phyloP scores from a whole-genome alignment of 371 early-diverging fungal genomes.

The Mortierella sp. region DNA sequence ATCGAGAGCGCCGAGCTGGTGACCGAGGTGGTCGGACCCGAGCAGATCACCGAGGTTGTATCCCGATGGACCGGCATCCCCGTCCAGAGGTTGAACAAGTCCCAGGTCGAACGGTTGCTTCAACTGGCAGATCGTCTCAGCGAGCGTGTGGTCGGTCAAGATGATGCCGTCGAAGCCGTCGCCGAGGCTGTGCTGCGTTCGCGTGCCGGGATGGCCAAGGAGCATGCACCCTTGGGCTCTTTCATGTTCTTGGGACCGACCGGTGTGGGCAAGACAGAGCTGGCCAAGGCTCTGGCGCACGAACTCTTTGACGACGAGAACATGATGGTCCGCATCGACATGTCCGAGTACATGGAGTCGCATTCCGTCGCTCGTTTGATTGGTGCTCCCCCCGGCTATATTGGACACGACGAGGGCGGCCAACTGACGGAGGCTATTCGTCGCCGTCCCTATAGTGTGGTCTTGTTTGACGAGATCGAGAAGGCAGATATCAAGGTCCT shows the following conservation, averaged over 20 bases:
- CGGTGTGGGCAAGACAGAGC: slow-evolving; percentile 93
- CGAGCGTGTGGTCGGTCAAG: slow-evolving; percentile 89
- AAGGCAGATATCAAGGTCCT: slow-evolving; percentile 86
- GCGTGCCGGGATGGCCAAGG: slow-evolving; percentile 59
- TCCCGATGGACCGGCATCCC: slow-evolving; percentile 94
- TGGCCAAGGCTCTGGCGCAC: slow-evolving; percentile 90
- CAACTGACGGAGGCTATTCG: slow-evolving; percentile 92
- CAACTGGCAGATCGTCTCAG: slow-evolving; percentile 81
- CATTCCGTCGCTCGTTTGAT: slow-evolving; percentile 84
- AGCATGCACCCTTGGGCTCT: slow-evolving; percentile 83
- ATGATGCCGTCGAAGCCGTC: slow-evolving; percentile 82
- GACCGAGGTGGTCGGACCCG: slow-evolving; percentile 88
- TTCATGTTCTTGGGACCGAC: slow-evolving; percentile 96
- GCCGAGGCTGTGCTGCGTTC: slow-evolving; percentile 80
- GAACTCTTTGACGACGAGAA: slow-evolving; percentile 93
- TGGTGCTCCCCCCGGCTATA: slow-evolving; percentile 93
- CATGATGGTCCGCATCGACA: slow-evolving; percentile 91
- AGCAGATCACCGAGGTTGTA: slow-evolving; percentile 90
- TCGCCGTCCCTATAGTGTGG: slow-evolving; percentile 91
- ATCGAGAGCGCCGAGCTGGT: slow-evolving; percentile 60
- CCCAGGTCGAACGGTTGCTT: slow-evolving; percentile 85
- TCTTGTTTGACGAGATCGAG: slow-evolving; percentile 95
- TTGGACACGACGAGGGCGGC: slow-evolving; percentile 90
- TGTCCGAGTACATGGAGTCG: slow-evolving; percentile 92
- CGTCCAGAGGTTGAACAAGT: slow-evolving; percentile 80